These are phyloP conservation scores for Agastache rugosa DNA, from an alignment of 257 asterid species.

Conservation along the genomic window DNA sequence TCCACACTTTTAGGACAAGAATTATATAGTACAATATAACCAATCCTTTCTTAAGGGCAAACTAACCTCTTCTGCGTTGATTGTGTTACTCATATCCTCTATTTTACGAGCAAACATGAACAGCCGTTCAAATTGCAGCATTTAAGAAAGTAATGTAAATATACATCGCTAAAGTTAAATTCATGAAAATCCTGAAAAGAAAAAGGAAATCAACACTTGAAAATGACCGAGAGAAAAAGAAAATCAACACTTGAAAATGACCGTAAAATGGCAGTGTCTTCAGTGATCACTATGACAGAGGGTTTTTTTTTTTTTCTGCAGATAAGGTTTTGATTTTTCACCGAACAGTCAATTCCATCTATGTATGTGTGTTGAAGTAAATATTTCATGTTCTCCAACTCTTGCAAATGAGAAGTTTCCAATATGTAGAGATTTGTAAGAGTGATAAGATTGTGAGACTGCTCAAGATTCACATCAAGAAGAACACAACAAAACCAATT, in stretches of 20 bases:
- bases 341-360: too few species aligned
- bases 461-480: not conserved
- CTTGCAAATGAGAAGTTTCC: too few species aligned
- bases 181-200: slow-evolving; percentile 7
- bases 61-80: slow-evolving; percentile 90
- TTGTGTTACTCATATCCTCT: slow-evolving; percentile 78
- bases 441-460: not conserved
- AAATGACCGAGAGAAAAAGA: too few species aligned
- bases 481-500: not conserved
- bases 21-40: not conserved
- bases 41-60: too few species aligned
- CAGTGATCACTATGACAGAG: not conserved
- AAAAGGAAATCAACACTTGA: not conserved
- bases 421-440: not conserved
- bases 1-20: slow-evolving; percentile 11
- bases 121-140: slow-evolving; percentile 94
- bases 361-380: too few species aligned
- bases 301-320: too few species aligned
- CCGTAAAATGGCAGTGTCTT: too few species aligned
- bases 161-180: slow-evolving; percentile 19
- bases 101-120: slow-evolving; percentile 93
- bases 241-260: too few species aligned
- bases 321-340: too few species aligned
- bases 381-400: too few species aligned
- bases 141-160: slow-evolving; percentile 25